Conservation (phyloP, 257 asterid species). For the Lithospermum erythrorhizon region DNA sequence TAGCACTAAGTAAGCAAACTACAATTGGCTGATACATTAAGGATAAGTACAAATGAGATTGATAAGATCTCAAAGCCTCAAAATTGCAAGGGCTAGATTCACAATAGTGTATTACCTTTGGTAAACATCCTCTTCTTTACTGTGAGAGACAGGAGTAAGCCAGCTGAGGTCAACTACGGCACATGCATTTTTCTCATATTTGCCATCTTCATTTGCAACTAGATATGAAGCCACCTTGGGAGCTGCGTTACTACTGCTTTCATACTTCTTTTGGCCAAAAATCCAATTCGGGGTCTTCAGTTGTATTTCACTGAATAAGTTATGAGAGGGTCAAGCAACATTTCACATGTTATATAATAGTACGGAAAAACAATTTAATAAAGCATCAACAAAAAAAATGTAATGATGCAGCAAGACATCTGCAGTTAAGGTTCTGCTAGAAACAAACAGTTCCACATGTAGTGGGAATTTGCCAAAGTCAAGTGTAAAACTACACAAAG, state of each 20-base stretch:
- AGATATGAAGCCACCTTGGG: slow-evolving; percentile 39
- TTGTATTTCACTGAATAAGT: slow-evolving; percentile 71
- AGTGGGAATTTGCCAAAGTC: neutral
- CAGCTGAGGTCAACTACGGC: slow-evolving; percentile 51
- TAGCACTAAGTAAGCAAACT: neutral
- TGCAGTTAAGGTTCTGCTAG: neutral
- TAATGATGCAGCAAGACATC: neutral
- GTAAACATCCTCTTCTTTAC: slow-evolving; percentile 75
- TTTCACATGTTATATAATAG: neutral
- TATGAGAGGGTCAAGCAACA: neutral
- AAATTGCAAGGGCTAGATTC: neutral
- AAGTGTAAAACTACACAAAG: too few species aligned
- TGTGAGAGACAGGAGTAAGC: slow-evolving; percentile 49
- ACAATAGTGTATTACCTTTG: slow-evolving; percentile 35
- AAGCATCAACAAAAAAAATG: neutral
- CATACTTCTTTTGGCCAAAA: slow-evolving; percentile 87
- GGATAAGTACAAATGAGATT: neutral
- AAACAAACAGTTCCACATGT: neutral
- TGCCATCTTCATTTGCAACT: slow-evolving; percentile 32
- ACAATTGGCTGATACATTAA: neutral
- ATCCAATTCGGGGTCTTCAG: slow-evolving; percentile 98
- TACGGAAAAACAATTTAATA: neutral
- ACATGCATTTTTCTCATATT: slow-evolving; percentile 38
- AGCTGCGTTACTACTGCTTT: slow-evolving; percentile 36
- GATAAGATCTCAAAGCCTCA: too few species aligned